phyloP scores from a whole-genome alignment of 202 grass and related monocot genomes.

The Zoysia matrella region DNA sequence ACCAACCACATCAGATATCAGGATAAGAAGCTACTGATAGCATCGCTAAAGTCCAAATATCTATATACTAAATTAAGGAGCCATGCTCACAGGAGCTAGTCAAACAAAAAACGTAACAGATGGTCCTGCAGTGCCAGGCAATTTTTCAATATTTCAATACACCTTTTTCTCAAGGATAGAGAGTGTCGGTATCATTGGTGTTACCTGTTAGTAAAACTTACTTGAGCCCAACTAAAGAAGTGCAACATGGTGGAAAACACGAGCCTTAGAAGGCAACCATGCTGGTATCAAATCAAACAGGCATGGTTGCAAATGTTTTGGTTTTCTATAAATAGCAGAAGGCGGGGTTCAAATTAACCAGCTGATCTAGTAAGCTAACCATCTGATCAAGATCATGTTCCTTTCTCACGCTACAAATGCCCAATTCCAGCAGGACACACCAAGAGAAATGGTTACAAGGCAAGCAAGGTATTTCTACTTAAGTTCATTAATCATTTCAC shows the following conservation, averaged over 20 bases:
- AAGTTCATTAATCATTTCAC: not conserved
- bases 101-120: conserved; percentile 11
- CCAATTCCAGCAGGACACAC: not conserved
- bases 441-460: not conserved
- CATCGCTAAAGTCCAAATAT: not conserved
- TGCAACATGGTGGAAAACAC: not conserved
- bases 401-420: not conserved
- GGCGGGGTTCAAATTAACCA: too few relatives aligned
- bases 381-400: too few relatives aligned
- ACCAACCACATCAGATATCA: not conserved
- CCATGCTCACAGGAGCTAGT: conserved; percentile 7
- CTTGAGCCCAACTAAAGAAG: not conserved
- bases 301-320: too few relatives aligned
- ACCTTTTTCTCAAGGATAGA: not conserved
- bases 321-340: too few relatives aligned
- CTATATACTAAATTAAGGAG: not conserved
- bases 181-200: not conserved
- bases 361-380: too few relatives aligned
- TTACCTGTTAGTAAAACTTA: not conserved
- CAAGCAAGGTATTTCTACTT: not conserved
- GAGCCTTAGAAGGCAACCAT: too few relatives aligned
- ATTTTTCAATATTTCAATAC: not conserved
- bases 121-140: not conserved
- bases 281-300: too few relatives aligned
- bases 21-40: not conserved